A percentile compares a stretch with the other conserved stretches of the same genome.
These are phyloP conservation scores for Physaria fendleri DNA, from an alignment of 345 rosid genomes.

Conservation along the genomic window DNA sequence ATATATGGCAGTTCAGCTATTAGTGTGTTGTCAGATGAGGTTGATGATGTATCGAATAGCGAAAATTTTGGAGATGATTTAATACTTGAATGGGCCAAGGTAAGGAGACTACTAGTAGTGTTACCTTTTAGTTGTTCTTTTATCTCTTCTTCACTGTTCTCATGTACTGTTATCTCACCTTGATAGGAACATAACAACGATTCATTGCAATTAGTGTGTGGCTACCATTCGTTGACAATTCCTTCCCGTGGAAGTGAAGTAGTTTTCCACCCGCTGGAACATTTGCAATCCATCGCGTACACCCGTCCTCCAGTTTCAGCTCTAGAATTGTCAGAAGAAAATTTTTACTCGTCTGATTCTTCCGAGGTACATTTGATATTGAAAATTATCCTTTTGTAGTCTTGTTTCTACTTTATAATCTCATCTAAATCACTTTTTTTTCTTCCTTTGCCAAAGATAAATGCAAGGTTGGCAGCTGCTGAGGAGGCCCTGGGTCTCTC, in stretches of 20 bases:
- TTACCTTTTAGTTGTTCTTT: not conserved
- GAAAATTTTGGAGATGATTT: slow-evolving; percentile 59
- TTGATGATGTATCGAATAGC: slow-evolving; percentile 48
- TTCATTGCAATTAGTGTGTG: slow-evolving; percentile 71
- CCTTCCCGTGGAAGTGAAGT: slow-evolving; percentile 63
- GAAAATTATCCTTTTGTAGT: slow-evolving; percentile 3
- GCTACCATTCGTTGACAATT: slow-evolving; percentile 67
- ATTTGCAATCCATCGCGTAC: slow-evolving; percentile 77
- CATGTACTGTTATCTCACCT: slow-evolving; percentile 15
- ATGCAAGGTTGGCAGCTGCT: slow-evolving; percentile 66
- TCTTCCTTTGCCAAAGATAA: slow-evolving; percentile 43
- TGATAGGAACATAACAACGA: slow-evolving; percentile 76
- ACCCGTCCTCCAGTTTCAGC: slow-evolving; percentile 55
- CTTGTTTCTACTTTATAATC: not conserved
- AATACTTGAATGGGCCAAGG: slow-evolving; percentile 93
- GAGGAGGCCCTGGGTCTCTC: slow-evolving; percentile 93
- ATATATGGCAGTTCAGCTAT: slow-evolving; percentile 90
- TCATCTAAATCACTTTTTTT: slow-evolving; percentile 19
- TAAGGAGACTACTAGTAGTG: slow-evolving; percentile 34
- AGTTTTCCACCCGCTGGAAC: slow-evolving; percentile 82
- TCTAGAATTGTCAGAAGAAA: slow-evolving; percentile 46
- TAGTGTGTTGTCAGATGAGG: slow-evolving; percentile 68
- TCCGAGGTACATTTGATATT: slow-evolving; percentile 51
- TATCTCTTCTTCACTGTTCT: slow-evolving; percentile 15
- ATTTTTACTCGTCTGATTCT: slow-evolving; percentile 42